Conservation (phyloP, 164 flowering plant species). For the Platanus orientalis region DNA sequence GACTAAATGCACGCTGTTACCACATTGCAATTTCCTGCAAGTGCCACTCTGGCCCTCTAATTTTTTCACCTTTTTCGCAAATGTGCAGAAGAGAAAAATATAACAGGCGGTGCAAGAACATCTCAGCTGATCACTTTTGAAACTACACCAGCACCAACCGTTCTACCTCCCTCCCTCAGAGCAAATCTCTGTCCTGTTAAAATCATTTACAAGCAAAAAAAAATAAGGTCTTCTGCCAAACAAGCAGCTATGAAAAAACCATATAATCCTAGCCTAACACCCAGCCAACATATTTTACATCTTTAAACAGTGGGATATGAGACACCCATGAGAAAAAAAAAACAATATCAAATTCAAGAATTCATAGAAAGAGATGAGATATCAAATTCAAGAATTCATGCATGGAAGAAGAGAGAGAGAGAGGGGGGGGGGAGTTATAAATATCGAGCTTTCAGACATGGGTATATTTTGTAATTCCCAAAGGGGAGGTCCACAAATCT, state of each 20-base stretch:
- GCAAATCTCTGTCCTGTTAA: constrained; percentile 95
- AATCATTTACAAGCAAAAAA: constrained; percentile 6
- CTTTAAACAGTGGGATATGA: too few relatives aligned
- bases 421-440: too few relatives aligned
- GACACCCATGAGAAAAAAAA: too few relatives aligned
- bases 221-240: background rate
- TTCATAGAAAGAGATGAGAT: too few relatives aligned
- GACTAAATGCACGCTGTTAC: background rate
- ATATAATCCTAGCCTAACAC: background rate
- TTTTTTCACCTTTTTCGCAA: background rate
- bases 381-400: too few relatives aligned
- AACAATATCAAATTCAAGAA: too few relatives aligned
- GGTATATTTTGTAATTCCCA: too few relatives aligned
- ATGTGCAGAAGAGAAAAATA: background rate
- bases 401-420: too few relatives aligned
- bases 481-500: too few relatives aligned
- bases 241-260: too few relatives aligned
- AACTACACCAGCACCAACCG: constrained; percentile 95
- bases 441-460: too few relatives aligned
- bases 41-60: constrained; percentile 4
- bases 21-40: background rate
- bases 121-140: constrained; percentile 68
- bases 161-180: constrained; percentile 90
- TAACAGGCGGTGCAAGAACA: background rate
- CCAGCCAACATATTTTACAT: background rate